Evolutionary conservation across 2,329 filamentous ascomycete genomes (phyloP), one percentile per base, ranked within the genome.

Genomic region (Arthrobotrys entomopaga): DNA sequence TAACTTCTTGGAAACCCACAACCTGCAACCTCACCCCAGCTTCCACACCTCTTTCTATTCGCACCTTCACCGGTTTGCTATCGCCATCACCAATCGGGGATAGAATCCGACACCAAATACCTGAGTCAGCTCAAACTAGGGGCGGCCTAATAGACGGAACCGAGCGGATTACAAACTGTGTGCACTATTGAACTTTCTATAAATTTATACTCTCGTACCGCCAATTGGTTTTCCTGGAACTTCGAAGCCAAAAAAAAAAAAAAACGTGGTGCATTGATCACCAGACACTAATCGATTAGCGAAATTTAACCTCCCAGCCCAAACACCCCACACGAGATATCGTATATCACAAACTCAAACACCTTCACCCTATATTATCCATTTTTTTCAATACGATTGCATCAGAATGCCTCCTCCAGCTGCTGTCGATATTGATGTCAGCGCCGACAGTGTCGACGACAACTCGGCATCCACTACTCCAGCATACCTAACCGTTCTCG

Each of bases 41-140:
- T 57, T 34, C 64, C 64, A 66, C 63, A 58, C 61, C 53, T n/a
- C 42, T 46, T 53, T 58, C 59, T 58, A 58, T 52, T 64, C 66
- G 66, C 65, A 48, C 38, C 48, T 61, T 56, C 65, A 60, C 29
- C 8, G 15, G 8, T 46, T 65, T 54, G 59, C 46, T 72, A 72
- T 72, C 67, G 60, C 60, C 67, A 63, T 63, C 65, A 63, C 65
- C 60, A 70, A 72, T 65, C 59, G 59, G 67, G 67, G 53, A 72
- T 60, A 54, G 67, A 54, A 65, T 65, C 67, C 67, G 67, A 72
- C 67, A 26, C 59, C 29, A 64, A 52, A 58, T 48, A 60, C 58
- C 52, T 54, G 67, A 65, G 40, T 70, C 65, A 70, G 65, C 52
- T 42, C 48, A 20, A 20, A 19, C 52, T 46, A 52, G 38, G 59